phyloP scores from a whole-genome alignment of 768 basidiomycete species.

The Pleurotus salmoneostramineus region DNA sequence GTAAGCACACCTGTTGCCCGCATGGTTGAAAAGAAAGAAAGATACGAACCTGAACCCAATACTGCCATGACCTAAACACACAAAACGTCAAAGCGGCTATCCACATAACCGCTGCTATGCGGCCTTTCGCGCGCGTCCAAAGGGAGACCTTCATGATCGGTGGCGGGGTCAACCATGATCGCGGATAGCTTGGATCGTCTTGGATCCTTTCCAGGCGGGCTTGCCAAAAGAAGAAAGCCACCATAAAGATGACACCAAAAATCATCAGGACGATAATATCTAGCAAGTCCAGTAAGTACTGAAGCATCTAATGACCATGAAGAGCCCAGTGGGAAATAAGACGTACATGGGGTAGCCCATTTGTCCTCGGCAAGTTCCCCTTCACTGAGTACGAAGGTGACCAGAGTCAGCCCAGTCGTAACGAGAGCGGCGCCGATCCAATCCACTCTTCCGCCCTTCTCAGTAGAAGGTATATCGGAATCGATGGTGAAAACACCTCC shows the following conservation, averaged over 20 bases:
- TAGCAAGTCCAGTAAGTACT: conserved; percentile 8
- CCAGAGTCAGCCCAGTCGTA: conserved; percentile 62
- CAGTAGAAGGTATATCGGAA: conserved; percentile 41
- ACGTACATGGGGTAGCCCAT: conserved; percentile 49
- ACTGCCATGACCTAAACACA: conserved; percentile 49
- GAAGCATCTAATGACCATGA: not conserved
- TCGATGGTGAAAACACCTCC: conserved; percentile 61
- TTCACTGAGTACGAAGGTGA: conserved; percentile 72
- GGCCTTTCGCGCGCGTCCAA: conserved; percentile 60
- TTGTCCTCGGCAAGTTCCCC: conserved; percentile 53
- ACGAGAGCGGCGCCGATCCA: conserved; percentile 70
- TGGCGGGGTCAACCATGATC: conserved; percentile 37
- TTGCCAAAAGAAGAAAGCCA: conserved; percentile 65
- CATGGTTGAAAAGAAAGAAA: not conserved
- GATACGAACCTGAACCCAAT: conserved; percentile 24
- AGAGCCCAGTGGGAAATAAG: not conserved
- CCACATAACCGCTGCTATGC: conserved; percentile 54
- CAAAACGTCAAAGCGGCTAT: conserved; percentile 68
- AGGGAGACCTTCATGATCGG: conserved; percentile 63
- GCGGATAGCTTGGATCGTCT: conserved; percentile 14
- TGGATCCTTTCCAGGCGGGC: conserved; percentile 46
- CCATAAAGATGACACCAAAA: conserved; percentile 52
- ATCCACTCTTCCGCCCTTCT: conserved; percentile 52
- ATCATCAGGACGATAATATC: conserved; percentile 74
- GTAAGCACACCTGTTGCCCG: too few species aligned